Evolutionary conservation across 164 flowering plant species (phyloP), one percentile per base, ranked within the genome.

Genomic region (Nelumbo lutea): DNA sequence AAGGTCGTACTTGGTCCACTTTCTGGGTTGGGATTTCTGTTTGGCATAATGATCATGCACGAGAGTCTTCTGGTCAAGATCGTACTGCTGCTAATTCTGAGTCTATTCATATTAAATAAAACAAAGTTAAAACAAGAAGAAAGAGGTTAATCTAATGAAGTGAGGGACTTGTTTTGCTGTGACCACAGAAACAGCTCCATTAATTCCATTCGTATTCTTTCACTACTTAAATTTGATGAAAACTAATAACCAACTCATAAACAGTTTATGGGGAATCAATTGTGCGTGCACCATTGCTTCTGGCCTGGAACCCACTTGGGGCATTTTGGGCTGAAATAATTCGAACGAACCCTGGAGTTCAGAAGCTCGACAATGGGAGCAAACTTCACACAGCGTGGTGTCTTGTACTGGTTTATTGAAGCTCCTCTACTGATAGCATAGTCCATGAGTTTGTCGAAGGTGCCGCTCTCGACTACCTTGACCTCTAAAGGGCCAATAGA

Each of bases 401-500:
- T 85, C 79, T 95, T 95, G 78, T 95, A 95, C 85, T 95, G 98
- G 68, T 91, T 89, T 2, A 95, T 92, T 4, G 98, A 95, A 9
- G 97, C 97, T 5, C 97, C 98, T 9, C 79, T 62, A 79, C 92
- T 89, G n/a, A 95, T 83, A 27, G 97, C 96, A 72, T 85, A 91
- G 79, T 95, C 98, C 98, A 95, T 95, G 44, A 95, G 89, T 84
- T 92, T 92, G 67, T 95, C 99, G 61, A 95, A 95, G 0, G 98
- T 90, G 59, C 98, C 98, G 0, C 60, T 4, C 56, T 88, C 93
- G 3, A 92, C 99, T 3, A 92, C 76, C 89, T 76, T 92, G 56
- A 95, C 85, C 86, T 95, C 98, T 1, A 95, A 84, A 0, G 98
- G 87, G 6, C 96, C 97, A 50, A 95, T 95, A 1, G 98, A 89